These are phyloP conservation scores for Phytophthora aleatoria DNA, from an alignment of 352 stramenopile genomes.

Conservation along the genomic window DNA sequence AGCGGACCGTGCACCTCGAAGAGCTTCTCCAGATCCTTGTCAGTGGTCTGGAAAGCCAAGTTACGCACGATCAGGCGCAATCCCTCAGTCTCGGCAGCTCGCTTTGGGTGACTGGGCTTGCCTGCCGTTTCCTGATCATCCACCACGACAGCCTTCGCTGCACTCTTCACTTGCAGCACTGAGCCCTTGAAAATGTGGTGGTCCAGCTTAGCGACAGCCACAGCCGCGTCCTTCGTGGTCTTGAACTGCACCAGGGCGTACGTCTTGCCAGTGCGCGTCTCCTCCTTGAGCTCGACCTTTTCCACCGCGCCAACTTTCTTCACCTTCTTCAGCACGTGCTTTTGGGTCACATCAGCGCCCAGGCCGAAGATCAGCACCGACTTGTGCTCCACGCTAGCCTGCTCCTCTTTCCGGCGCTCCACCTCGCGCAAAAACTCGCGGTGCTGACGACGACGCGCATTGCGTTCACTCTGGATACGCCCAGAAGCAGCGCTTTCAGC, in stretches of 20 bases:
- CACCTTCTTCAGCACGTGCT: constrained; percentile 80
- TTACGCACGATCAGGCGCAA: constrained; percentile 86
- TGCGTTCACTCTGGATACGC: constrained; percentile 79
- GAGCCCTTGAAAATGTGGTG: constrained; percentile 84
- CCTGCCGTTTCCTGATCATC: constrained; percentile 26
- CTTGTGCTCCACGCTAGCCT: constrained; percentile 60
- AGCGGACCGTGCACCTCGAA: constrained; percentile 71
- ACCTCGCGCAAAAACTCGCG: constrained; percentile 79
- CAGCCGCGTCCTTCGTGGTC: constrained; percentile 50
- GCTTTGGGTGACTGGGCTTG: constrained; percentile 36
- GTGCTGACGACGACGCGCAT: constrained; percentile 75
- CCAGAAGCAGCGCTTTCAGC: constrained; percentile 4
- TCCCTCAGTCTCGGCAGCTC: constrained; percentile 47
- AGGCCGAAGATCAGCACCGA: constrained; percentile 80
- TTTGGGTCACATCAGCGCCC: constrained; percentile 69
- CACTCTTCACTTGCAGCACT: constrained; percentile 64
- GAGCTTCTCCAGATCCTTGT: constrained; percentile 72
- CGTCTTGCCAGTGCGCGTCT: constrained; percentile 56
- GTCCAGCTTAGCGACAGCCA: constrained; percentile 77
- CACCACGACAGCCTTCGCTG: constrained; percentile 37
- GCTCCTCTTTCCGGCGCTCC: constrained; percentile 61
- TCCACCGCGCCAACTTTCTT: constrained; percentile 69
- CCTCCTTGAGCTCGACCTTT: constrained; percentile 67
- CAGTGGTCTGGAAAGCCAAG: constrained; percentile 78
- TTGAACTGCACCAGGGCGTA: constrained; percentile 75